Evolutionary conservation across 2,329 filamentous ascomycete genomes (phyloP), one percentile per base, ranked within the genome.

Genomic region (Verticillium tricorpus): DNA sequence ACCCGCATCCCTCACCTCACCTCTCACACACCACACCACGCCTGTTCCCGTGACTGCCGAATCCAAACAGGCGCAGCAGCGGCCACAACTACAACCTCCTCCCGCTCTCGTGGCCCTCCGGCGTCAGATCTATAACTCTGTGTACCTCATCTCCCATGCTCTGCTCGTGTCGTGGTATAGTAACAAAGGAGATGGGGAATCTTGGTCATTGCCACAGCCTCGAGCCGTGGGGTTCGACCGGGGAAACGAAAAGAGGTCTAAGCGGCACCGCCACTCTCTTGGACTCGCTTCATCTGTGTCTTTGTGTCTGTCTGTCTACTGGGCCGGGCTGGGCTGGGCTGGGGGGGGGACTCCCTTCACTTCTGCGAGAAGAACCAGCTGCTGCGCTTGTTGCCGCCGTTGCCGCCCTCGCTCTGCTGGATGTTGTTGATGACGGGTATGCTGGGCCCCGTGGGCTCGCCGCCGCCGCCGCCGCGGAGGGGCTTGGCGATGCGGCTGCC

Each of bases 321-420:
- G 45, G 7, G n/a, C 5, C 4, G 45, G 45, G n/a, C 5, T 9
- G 45, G 45, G 19, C 11, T 4, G n/a, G n/a, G 17, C 19, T 22
- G 8, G 19, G n/a, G 5, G n/a, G 5, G 1, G 3, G 22, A 2
- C 22, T n/a, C 17, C 45, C 60, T 68, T 68, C 76, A 80, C 78
- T 88, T 87, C 75, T 88, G 86, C 39, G 64, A 65, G 76, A 89
- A 90, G 78, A 90, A 90, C 88, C 88, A 91, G 74, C 87, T 90
- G 70, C 83, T 86, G 69, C 89, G 82, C 84, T 91, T 91, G 77
- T 78, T 83, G 68, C 74, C 72, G 34, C 34, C 34, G 34, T 35
- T 35, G 68, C 69, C 73, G 67, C 77, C 76, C 72, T 88, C 85
- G 69, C 81, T 85, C 76, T 88, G 82, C 72, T 82, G 82, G 64